Evolutionary conservation across 2,329 filamentous ascomycete genomes (phyloP), one percentile per base, ranked within the genome.

Genomic region (Xylaria digitata): DNA sequence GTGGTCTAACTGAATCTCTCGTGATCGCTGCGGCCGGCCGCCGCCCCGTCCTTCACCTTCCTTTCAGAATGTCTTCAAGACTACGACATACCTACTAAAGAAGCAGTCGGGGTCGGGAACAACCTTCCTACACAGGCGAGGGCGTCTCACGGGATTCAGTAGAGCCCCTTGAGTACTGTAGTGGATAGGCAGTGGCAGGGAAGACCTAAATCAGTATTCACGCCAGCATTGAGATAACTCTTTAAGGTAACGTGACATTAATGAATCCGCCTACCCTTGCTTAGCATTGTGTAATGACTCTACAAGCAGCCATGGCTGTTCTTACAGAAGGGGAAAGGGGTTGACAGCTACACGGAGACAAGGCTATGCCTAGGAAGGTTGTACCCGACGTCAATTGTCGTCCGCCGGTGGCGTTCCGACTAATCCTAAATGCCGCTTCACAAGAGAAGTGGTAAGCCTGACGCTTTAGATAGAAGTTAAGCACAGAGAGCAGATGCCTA

Each of bases 241-340:
- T 15, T 34, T 40, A 7, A 60, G 42, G 55, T 64, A 65, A 65
- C 56, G 63, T 65, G 49, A 61, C 56, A 65, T 65, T 3, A 11
- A 23, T 45, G 23, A 45, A 50, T 21, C 23, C 8, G 34, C 34
- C 8, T 9, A 34, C 32, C 32, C 32, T 34, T 34, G 32, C 32
- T 34, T 34, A 34, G 32, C 32, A 34, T 6, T 34, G 32, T 34
- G 32, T 9, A 9, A 34, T 34, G 9, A 34, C 32, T 34, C 32
- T 34, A 34, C 32, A 13, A 15, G 23, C 19, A 42, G n/a, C 45
- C 3, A 37, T 4, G 17, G 11, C 17, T 6, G 11, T 55, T 8
- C 7, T 45, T 6, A 32, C 55, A 7, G 8, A n/a, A 17, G 46
- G 45, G 17, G 11, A 32, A 21, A 15, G 56, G 21, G 34, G 40